Base-by-base conservation (phyloP, 257 asterid genomes). In the Solanum paucissectum region DNA sequence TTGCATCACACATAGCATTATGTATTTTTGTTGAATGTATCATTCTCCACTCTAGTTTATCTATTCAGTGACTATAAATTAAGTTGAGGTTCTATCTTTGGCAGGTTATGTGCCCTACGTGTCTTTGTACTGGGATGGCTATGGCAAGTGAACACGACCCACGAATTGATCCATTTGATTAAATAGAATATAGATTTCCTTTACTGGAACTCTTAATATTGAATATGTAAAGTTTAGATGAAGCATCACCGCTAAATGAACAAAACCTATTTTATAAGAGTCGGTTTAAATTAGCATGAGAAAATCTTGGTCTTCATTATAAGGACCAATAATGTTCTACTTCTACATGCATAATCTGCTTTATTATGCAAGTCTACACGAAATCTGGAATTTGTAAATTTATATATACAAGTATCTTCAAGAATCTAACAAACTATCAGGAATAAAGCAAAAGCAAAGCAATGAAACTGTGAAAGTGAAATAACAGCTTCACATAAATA, bases 111-210 rank as follows among this genome's bases (percentile, higher is more conserved):
- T 95, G 98, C 89, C 99, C 98, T 34, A 95, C 98, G 2, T 96
- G 99, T 91, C 98, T 96, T 83, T 96, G 99, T 92, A 96, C 99
- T 3, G 98, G 99, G 85, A 96, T 95, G 98, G 98, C 96, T 68
- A 95, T 96, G 98, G 98, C 99, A 18, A 96, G 98, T 29, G 99
- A 96, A 92, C 99, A 96, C 66, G 98, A 95, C 83, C 98, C 98
- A 12, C 93, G 99, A 68, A 94, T 95, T 60, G 99, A 96, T 87
- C 99, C 99, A 29, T 95, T 95, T 55, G 98, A 95, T 89, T 93
- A 87, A 93, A 46, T 40, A 32, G 46, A n/a, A 42, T 10, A 29
- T 46, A 49, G 5, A 46, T 18, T 49, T 82, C n/a, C 64, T 36
- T 29, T 82, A 18, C 27, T 9, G 42, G 2, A 16, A 81, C 25